phyloP scores from a whole-genome alignment of 148 eudicot genomes.

The Rhododendron mucronatum region DNA sequence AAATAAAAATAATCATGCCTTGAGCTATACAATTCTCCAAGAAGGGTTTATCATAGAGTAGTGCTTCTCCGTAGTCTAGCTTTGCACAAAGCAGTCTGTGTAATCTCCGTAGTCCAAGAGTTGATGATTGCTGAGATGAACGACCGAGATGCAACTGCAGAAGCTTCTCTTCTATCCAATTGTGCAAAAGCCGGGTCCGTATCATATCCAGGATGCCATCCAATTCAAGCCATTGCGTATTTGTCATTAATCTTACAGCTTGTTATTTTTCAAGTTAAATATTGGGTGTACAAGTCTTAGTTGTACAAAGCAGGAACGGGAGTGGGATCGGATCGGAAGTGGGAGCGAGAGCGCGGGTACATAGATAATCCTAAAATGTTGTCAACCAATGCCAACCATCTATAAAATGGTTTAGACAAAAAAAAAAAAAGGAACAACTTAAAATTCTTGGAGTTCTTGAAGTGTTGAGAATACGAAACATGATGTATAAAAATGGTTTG shows the following conservation, averaged over 20 bases:
- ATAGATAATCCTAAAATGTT: too few species aligned
- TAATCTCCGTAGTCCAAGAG: not conserved
- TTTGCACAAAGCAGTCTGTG: not conserved
- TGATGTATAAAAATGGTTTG: not conserved
- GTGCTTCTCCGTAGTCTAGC: not conserved
- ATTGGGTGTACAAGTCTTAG: not conserved
- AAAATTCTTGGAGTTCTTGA: not conserved
- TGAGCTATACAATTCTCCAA: too few species aligned
- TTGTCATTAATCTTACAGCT: not conserved
- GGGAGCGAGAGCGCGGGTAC: too few species aligned
- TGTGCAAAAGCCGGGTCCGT: too few species aligned
- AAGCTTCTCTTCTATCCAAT: not conserved
- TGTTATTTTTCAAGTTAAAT: not conserved
- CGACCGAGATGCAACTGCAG: not conserved
- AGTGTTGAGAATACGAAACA: not conserved
- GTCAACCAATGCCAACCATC: too few species aligned
- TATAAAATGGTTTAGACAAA: too few species aligned
- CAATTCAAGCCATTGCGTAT: not conserved
- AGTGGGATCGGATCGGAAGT: too few species aligned
- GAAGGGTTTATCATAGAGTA: not conserved
- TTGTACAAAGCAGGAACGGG: too few species aligned
- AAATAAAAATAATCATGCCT: too few species aligned
- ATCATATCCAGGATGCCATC: not conserved
- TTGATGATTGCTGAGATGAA: not conserved
- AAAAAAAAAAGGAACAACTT: too few species aligned